A percentile compares a stretch with the other conserved stretches of the same genome.
These are phyloP conservation scores for Phoma sp. DNA, from an alignment of 2,329 filamentous ascomycete species.

Conservation along the genomic window DNA sequence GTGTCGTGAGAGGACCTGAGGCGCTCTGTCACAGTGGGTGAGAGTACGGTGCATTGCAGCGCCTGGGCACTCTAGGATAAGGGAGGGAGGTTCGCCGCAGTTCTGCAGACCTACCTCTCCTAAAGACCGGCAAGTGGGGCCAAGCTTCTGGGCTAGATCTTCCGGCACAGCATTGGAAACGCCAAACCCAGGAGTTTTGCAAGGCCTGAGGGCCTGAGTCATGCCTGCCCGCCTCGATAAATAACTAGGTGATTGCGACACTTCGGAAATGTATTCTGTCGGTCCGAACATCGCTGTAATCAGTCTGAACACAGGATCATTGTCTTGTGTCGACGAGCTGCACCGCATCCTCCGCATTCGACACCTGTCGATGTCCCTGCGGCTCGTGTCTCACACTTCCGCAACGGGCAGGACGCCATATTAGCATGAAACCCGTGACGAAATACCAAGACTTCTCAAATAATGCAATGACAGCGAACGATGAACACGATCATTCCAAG, in stretches of 20 bases:
- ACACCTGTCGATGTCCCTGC: not conserved
- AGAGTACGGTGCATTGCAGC: conserved; percentile 3
- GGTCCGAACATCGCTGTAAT: not conserved
- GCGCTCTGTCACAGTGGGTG: not conserved
- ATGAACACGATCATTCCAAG: not conserved
- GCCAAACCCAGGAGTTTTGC: not conserved
- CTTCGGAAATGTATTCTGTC: not conserved
- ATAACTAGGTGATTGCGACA: not conserved
- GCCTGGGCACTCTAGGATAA: conserved; percentile 7
- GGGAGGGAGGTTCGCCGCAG: conserved; percentile 14
- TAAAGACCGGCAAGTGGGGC: conserved; percentile 15
- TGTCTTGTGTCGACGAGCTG: not conserved
- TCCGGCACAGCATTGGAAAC: conserved; percentile 9
- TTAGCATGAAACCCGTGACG: conserved; percentile 14
- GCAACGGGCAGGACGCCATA: conserved; percentile 2
- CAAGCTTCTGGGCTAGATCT: conserved; percentile 8
- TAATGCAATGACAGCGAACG: not conserved
- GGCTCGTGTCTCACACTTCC: conserved; percentile 2
- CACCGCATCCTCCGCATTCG: not conserved
- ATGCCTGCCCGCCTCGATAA: not conserved
- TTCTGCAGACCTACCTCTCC: conserved; percentile 2
- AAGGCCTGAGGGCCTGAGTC: not conserved
- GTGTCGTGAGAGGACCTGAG: conserved; percentile 3
- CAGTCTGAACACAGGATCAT: not conserved
- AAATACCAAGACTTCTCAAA: conserved; percentile 7